A percentile compares a stretch with the other conserved stretches of the same genome.
phyloP scores from a whole-genome alignment of 805 yeast genomes.

The Yamadazyma philogaea region DNA sequence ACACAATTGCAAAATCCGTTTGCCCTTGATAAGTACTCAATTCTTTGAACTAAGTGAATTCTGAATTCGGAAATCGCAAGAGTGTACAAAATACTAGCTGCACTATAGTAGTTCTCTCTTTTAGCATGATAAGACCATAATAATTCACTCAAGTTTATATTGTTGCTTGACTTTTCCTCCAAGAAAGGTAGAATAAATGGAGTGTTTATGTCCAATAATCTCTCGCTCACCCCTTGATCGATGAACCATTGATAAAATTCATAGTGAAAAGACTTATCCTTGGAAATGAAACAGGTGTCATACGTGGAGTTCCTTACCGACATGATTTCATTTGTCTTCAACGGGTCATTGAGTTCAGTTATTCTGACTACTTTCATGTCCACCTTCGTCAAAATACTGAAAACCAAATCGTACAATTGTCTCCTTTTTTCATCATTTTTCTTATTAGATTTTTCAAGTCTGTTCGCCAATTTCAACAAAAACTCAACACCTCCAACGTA shows the following conservation, averaged over 20 bases:
- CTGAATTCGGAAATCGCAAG: conserved; percentile 73
- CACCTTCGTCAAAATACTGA: conserved; percentile 67
- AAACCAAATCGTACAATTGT: conserved; percentile 67
- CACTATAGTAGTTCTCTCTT: conserved; percentile 70
- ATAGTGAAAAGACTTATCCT: conserved; percentile 86
- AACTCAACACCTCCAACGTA: conserved; percentile 85
- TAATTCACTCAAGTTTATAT: conserved; percentile 72
- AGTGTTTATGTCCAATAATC: conserved; percentile 75
- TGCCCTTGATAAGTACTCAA: conserved; percentile 87
- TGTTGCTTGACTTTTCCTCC: conserved; percentile 59
- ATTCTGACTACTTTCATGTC: conserved; percentile 59
- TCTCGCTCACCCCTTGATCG: conserved; percentile 69
- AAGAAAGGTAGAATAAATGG: conserved; percentile 77
- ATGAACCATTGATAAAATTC: conserved; percentile 92
- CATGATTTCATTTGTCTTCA: conserved; percentile 48
- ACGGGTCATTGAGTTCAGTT: conserved; percentile 30
- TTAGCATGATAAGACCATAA: conserved; percentile 89
- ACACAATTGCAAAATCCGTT: conserved; percentile 88
- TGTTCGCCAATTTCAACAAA: conserved; percentile 59
- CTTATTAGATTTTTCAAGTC: conserved; percentile 38
- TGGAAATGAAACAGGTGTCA: conserved; percentile 64
- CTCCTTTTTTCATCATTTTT: conserved; percentile 22
- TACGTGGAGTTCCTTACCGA: conserved; percentile 71
- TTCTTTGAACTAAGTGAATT: conserved; percentile 66
- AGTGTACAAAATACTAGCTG: conserved; percentile 73